Base-by-base conservation (phyloP, 257 asterid genomes). In the Misopates orontium region DNA sequence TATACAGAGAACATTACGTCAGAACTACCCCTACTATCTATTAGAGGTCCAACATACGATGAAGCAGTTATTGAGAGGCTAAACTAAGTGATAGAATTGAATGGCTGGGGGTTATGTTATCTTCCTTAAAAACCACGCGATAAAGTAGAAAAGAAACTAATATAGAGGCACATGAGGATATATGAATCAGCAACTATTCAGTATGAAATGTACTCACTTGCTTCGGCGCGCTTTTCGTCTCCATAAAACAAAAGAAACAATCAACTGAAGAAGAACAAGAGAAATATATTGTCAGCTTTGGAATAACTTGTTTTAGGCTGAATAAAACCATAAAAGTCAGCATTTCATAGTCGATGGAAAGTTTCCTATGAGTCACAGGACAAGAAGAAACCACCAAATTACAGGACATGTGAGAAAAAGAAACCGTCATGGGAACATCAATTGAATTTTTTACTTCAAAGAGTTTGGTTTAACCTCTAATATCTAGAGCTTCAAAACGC, bases 191-290 rank as follows among this genome's bases (percentile, higher is more conserved):
- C 25, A 70, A 44, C 12, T 18, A 45, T 63, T 56, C 5, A 20
- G 47, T 31, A 57, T 1, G 69, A 53, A 52, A 77, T 75, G 60
- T 23, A 80, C 91, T 77, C 74, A 93, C 97, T 75, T 93, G 96
- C 85, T 80, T 76, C 78, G 84, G 45, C 82, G 84, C 16, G 88
- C 86, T 79, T 75, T 90, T 74, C 66, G 81, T 79, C 85, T 87
- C 96, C 99, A 87, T 78, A 82, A 77, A 62, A 86, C 72, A 59
- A 84, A 57, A 66, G 96, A 83, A 28, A 75, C 49, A 36, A 87
- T 70, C 97, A 95, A 90, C 99, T 93, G 90, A 56, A 74, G 60
- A 77, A 28, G 68, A 81, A 67, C 58, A 77, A 14, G 53, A 60
- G 62, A 72, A 52, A 47, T 23, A 64, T 22, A 16, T 44, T 22